These are phyloP conservation scores for Claviceps pazoutovae DNA, from an alignment of 2,329 filamentous ascomycete genomes.

Conservation along the genomic window DNA sequence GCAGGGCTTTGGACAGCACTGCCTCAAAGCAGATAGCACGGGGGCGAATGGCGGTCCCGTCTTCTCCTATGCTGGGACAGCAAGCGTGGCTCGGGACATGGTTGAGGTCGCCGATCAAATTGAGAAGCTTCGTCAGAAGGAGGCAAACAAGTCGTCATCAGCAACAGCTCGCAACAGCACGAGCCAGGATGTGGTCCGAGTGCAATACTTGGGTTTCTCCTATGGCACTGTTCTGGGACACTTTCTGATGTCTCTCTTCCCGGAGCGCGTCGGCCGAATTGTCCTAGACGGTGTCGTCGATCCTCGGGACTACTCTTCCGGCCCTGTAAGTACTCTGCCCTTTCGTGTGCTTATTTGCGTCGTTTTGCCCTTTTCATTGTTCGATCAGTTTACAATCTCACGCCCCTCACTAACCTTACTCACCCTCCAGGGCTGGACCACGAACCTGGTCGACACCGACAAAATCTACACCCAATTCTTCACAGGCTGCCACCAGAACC, in stretches of 20 bases:
- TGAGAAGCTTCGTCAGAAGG: slow-evolving; percentile 2
- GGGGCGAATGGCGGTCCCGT: slow-evolving; percentile 10
- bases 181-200: slow-evolving; percentile 5
- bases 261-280: slow-evolving; percentile 20
- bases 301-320: slow-evolving; percentile 17
- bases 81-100: slow-evolving; percentile 8
- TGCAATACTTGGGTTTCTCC: slow-evolving; percentile 33
- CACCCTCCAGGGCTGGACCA: slow-evolving; percentile 12
- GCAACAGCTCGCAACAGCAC: neutral
- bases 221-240: slow-evolving; percentile 19
- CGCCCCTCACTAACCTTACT: neutral
- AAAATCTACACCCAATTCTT: slow-evolving; percentile 17
- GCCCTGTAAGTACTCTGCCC: slow-evolving; percentile 11
- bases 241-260: slow-evolving; percentile 13
- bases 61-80: slow-evolving; percentile 11
- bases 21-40: slow-evolving; percentile 7
- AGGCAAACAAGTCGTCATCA: neutral
- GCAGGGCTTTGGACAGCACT: slow-evolving; percentile 14
- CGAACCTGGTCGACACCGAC: slow-evolving; percentile 20
- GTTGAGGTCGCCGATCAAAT: slow-evolving; percentile 5
- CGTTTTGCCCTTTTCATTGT: neutral
- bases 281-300: slow-evolving; percentile 20
- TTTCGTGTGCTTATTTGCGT: too few species aligned
- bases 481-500: slow-evolving; percentile 16
- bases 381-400: neutral